Evolutionary conservation across 2,329 filamentous ascomycete genomes (phyloP), one percentile per base, ranked within the genome.

Genomic region (Aspergillus eucalypticola): DNA sequence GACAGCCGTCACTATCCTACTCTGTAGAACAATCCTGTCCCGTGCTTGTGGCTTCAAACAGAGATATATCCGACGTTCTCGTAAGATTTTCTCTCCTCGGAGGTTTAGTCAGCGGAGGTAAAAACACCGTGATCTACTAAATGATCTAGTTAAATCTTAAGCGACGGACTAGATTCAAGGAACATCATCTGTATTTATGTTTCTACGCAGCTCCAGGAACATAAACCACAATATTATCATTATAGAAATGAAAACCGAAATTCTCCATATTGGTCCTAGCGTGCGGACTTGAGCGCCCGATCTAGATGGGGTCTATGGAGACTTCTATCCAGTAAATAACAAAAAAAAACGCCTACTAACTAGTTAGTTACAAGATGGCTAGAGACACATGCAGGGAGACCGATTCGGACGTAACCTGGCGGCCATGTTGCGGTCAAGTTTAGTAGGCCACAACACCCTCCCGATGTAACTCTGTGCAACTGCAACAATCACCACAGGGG

Each of bases 351-450:
- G 11, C 32, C 32, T 13, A 35, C 5, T 13, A 13, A 11, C 5
- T 13, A 13, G 5, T 35, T 15, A 13, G 32, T 35, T 35, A 35
- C 32, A 5, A 35, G 11, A 13, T 35, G 32, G 32, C 11, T 15
- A 35, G 32, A 6, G 41, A 44, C 19, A 21, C 41, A 44, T 44
- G 41, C 41, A 44, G 21, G 29, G 21, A 21, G 29, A 39, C 15
- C 19, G 23, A 53, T 32, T 32, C 19, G 49, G 32, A 32, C 29
- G n/a, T 39, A 38, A 21, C 32, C 29, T 27, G 17, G 38, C 25
- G n/a, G 15, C 39, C 21, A 55, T 55, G 39, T 55, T 55, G 39
- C 53, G 53, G 53, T 41, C 51, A 53, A 17, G 51, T 41, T 39
- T 41, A 41, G 41, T 53, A 41, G 41, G 41, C 41, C 21, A 23